Evolutionary conservation across 345 rosid species (phyloP).

Genomic region (Gossypium anomalum): DNA sequence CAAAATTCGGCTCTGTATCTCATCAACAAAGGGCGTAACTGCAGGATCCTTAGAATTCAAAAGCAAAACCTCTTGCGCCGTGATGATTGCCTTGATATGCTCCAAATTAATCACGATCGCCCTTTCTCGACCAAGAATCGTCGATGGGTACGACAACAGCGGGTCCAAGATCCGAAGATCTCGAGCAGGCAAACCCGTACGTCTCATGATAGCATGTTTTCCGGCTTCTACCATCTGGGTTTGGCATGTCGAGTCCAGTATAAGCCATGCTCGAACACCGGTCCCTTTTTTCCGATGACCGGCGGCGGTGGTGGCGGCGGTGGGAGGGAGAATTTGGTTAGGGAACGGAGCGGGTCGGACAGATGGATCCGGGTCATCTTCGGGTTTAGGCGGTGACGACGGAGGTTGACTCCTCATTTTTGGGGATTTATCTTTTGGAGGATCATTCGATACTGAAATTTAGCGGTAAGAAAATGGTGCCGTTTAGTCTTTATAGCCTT

Average conservation of each 20-base stretch:
- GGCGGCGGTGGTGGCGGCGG: background rate
- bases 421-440: background rate
- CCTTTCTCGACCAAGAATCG: slow-evolving; percentile 80
- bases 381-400: background rate
- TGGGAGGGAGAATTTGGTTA: background rate
- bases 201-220: slow-evolving; percentile 89
- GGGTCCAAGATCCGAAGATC: slow-evolving; percentile 96
- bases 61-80: slow-evolving; percentile 79
- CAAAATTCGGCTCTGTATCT: slow-evolving; percentile 56
- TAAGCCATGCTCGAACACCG: slow-evolving; percentile 71
- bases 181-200: slow-evolving; percentile 80
- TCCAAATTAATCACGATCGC: slow-evolving; percentile 89
- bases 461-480: background rate
- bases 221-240: slow-evolving; percentile 56
- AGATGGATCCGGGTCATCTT: background rate
- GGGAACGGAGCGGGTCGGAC: background rate
- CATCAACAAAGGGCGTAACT: slow-evolving; percentile 70
- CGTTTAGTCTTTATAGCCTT: background rate
- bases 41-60: slow-evolving; percentile 82
- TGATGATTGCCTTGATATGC: slow-evolving; percentile 91
- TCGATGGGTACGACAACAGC: slow-evolving; percentile 79
- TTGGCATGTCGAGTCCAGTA: slow-evolving; percentile 56
- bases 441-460: background rate
- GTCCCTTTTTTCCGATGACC: slow-evolving; percentile 57
- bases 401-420: background rate